A percentile compares a stretch with the other conserved stretches of the same genome.
Evolutionary conservation across 169 alveolate genomes (phyloP).

Genomic region (Cryptosporidium ryanae): DNA sequence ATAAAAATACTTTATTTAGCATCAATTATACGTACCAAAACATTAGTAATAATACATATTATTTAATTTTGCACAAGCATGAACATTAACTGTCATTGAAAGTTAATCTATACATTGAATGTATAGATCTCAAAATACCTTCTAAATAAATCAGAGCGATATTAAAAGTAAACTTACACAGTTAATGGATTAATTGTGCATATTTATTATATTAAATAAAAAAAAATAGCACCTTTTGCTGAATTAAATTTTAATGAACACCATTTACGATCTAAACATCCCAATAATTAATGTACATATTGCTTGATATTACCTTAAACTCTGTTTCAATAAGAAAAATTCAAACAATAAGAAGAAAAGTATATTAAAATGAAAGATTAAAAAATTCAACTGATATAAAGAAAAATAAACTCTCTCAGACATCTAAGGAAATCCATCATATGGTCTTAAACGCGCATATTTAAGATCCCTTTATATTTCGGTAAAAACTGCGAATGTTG

Average conservation of each 20-base stretch:
- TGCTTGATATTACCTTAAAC: no score
- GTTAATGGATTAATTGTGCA: slow-evolving; percentile 70
- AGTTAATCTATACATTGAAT: background rate
- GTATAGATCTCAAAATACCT: background rate
- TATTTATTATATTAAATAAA: no score
- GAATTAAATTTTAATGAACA: no score
- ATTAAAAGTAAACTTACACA: slow-evolving; percentile 28
- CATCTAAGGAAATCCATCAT: slow-evolving; percentile 76
- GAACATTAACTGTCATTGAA: slow-evolving; percentile 61
- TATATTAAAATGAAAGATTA: background rate
- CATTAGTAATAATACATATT: background rate
- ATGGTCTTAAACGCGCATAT: slow-evolving; percentile 73
- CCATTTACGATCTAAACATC: no score
- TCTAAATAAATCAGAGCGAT: background rate
- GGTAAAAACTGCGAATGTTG: slow-evolving; percentile 76
- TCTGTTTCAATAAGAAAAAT: no score
- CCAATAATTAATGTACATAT: no score
- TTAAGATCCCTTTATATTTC: slow-evolving; percentile 42
- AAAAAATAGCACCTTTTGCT: no score
- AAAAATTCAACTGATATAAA: background rate
- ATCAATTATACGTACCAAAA: background rate
- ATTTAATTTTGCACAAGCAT: slow-evolving; percentile 66
- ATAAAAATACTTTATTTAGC: background rate
- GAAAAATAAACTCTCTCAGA: slow-evolving; percentile 47
- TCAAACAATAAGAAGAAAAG: background rate